Evolutionary conservation across 179 eudicot genomes (phyloP), one percentile per base, ranked within the genome.

Genomic region (Silene noctiflora): DNA sequence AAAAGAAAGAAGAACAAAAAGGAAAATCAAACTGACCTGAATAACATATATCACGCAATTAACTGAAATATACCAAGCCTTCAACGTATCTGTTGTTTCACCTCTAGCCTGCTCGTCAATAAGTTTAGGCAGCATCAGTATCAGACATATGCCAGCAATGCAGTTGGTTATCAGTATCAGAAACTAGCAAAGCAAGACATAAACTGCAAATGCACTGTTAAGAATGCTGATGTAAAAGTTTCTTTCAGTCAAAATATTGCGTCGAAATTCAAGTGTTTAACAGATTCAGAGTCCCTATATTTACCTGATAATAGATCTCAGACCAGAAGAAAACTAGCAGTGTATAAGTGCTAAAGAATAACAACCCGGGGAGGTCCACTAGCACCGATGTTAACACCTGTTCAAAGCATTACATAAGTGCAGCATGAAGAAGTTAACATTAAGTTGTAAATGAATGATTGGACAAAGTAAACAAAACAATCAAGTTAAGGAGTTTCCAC

Each of bases 271-370:
- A 56, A n/a, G 51, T 39, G 55, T 42, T 39, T 56, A 53, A 31
- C n/a, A 69, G 20, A 73, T 77, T 21, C 27, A 74, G 48, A 56
- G 66, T 11, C 13, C 29, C 68, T 59, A 6, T 60, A 11, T 76
- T 71, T 78, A 77, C 97, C 96, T 88, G 93, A 84, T 89, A 91
- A 82, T 89, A 94, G 80, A 94, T 94, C 89, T 90, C 97, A 51
- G 98, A 97, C 98, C 98, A 94, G 75, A 94, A 94, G 58, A 88
- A 90, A 71, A 92, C 96, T 81, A 94, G 91, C 42, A 94, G 85
- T 6, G 97, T 89, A 82, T 89, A 94, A 25, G 97, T 91, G 11
- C 97, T 89, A 80, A 94, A 94, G 78, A 91, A 92, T 29, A 94
- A 83, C 77, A 94, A 81, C 60, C 96, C 97, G 20, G 98, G 98